Base-by-base conservation (phyloP, 2,329 filamentous ascomycete genomes). In the Calcarisporium arbuscula region DNA sequence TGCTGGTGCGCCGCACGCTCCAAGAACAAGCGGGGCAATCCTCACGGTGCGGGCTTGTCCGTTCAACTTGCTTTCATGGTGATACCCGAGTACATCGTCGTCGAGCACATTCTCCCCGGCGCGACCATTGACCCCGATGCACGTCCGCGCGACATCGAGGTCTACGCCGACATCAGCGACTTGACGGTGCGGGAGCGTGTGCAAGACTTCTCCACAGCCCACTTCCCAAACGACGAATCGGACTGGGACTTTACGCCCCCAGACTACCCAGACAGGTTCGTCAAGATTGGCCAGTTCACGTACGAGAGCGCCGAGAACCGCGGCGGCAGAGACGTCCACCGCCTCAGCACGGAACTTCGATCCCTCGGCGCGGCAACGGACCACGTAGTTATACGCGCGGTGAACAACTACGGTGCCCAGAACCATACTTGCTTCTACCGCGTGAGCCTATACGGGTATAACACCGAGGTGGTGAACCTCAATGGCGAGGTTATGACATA, bases 1-100 rank as follows among this genome's bases (percentile, higher is more conserved):
- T 94, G 87, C 58, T 96, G 87, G 84, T 96, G 90, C 56, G 79
- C 82, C 5, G 70, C 65, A 0, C 52, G 50, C 4, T 60, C 62
- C 1, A 44, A 51, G 9, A 61, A 68, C 31, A 55, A 54, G 11
- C 60, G 62, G 12, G 58, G 59, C 9, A 51, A 54, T 12, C 67
- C 68, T 7, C 68, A 71, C 31, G 75, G 77, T 23, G 76, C 79
- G 3, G 74, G 77, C 34, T 63, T 96, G 12, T 74, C 73, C 8
- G 74, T 94, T 14, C 58, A 76, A 26, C 68, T 81, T 14, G 66
- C 71, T 21, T 57, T 70, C 21, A 54, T 60, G 6, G 68, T 89
- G 36, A 67, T 80, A 19, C 82, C 84, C 0, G 74, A 80, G 45
- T 72, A 86, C 46, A 52, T 90, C 2, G 76, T 85, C 2, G 56